phyloP scores from a whole-genome alignment of 768 basidiomycete genomes.

The Trametes punicea region DNA sequence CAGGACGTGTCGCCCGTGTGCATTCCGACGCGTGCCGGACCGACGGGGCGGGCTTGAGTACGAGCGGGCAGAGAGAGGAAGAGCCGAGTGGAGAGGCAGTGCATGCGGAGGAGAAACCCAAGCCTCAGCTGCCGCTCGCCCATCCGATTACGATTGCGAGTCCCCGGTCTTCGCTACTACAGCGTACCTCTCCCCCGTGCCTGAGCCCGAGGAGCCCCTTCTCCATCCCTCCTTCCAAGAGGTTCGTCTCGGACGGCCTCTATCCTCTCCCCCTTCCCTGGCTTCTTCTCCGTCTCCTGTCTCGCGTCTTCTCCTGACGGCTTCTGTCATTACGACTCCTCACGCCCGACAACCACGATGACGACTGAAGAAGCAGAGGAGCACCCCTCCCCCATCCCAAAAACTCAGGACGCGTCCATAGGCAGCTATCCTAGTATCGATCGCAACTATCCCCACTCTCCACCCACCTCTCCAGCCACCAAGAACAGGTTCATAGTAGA shows the following conservation, averaged over 20 bases:
- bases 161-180: not conserved
- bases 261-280: not conserved
- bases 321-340: conserved; percentile 11
- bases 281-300: not conserved
- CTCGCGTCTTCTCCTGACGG: not conserved
- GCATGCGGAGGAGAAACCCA: not conserved
- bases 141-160: not conserved
- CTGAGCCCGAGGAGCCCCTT: not conserved
- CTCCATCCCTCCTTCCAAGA: not conserved
- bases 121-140: not conserved
- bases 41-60: not conserved
- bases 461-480: conserved; percentile 1
- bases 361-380: not conserved
- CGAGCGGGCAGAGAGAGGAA: not conserved
- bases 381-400: not conserved
- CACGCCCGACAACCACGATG: conserved; percentile 8
- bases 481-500: conserved; percentile 18
- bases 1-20: not conserved
- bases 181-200: conserved; percentile 5
- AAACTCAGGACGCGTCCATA: not conserved
- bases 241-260: not conserved
- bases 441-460: not conserved
- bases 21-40: not conserved
- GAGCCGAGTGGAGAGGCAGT: not conserved
- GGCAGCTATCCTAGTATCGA: no score